These are phyloP conservation scores for Hirschioporus abietinus DNA, from an alignment of 768 basidiomycete genomes.

Conservation along the genomic window DNA sequence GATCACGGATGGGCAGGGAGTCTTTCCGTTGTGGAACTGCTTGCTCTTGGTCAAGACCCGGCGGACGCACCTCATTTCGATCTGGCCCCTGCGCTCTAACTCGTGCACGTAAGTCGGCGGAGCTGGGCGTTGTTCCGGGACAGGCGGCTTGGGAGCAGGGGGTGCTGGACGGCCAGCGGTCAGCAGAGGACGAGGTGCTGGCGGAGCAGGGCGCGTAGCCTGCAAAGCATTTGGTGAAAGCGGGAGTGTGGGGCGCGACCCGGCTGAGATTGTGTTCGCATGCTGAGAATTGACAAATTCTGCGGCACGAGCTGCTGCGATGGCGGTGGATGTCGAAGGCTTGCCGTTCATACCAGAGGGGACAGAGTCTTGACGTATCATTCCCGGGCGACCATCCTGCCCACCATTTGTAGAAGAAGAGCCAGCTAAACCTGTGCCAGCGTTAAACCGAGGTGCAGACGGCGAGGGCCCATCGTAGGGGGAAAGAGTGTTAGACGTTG, in stretches of 20 bases:
- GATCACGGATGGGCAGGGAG: conserved; percentile 16
- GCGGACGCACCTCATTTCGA: conserved; percentile 29
- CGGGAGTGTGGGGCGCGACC: conserved; percentile 26
- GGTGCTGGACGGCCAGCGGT: conserved; percentile 52
- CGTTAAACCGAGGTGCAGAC: conserved; percentile 71
- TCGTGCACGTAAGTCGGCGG: conserved; percentile 62
- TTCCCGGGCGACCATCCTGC: conserved; percentile 27
- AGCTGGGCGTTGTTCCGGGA: conserved; percentile 54
- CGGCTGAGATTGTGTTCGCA: conserved; percentile 35
- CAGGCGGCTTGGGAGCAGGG: conserved; percentile 33
- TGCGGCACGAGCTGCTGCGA: conserved; percentile 54
- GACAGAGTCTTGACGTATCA: conserved; percentile 44
- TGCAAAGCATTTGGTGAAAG: conserved; percentile 27
- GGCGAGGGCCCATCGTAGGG: conserved; percentile 28
- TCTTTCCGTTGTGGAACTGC: conserved; percentile 22
- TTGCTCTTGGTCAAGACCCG: conserved; percentile 24
- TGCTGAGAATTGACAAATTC: conserved; percentile 55
- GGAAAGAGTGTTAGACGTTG: conserved; percentile 19
- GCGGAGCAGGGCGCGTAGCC: conserved; percentile 61
- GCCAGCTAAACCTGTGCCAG: conserved; percentile 89
- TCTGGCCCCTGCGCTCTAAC: conserved; percentile 52
- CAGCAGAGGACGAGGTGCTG: conserved; percentile 46
- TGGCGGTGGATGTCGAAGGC: conserved; percentile 30
- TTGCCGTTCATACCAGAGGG: conserved; percentile 32
- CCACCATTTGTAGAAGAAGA: conserved; percentile 34